Conservation (phyloP, 768 basidiomycete genomes). For the Boletus pseudopeckii region DNA sequence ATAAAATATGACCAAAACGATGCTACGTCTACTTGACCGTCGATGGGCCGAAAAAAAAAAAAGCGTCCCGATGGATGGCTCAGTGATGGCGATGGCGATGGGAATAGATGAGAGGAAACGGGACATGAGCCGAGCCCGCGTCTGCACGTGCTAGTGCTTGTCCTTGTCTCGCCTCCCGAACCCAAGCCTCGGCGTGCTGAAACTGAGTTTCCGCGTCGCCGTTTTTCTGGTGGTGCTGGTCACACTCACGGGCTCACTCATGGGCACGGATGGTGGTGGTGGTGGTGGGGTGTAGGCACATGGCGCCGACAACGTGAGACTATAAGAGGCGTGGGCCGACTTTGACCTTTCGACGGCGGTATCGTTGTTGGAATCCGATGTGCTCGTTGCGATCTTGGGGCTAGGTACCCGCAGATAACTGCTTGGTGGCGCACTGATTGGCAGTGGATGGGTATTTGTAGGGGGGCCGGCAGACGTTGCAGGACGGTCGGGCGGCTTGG, state of each 20-base stretch:
- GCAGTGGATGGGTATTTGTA: constrained; percentile 7
- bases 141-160: constrained; percentile 31
- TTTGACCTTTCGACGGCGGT: constrained; percentile 17
- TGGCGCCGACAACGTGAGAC: constrained; percentile 11
- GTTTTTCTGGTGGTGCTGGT: constrained; percentile 29
- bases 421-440: not conserved
- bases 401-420: constrained; percentile 1
- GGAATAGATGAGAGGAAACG: not conserved
- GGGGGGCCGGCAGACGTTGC: constrained; percentile 39
- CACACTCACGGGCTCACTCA: constrained; percentile 13
- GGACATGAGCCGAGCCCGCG: not conserved
- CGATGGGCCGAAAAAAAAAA: not conserved
- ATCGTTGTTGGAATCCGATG: not conserved
- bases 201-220: constrained; percentile 64
- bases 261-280: not conserved
- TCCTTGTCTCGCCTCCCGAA: constrained; percentile 55
- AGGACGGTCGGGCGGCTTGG: constrained; percentile 32
- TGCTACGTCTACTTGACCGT: not conserved
- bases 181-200: constrained; percentile 54
- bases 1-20: constrained; percentile 28
- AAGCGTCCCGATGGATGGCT: not conserved
- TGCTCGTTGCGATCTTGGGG: not conserved
- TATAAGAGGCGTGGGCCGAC: constrained; percentile 27
- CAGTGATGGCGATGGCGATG: not conserved
- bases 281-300: constrained; percentile 12